phyloP scores from a whole-genome alignment of 2,329 filamentous ascomycete genomes.

The Trichoderma guizhouense region DNA sequence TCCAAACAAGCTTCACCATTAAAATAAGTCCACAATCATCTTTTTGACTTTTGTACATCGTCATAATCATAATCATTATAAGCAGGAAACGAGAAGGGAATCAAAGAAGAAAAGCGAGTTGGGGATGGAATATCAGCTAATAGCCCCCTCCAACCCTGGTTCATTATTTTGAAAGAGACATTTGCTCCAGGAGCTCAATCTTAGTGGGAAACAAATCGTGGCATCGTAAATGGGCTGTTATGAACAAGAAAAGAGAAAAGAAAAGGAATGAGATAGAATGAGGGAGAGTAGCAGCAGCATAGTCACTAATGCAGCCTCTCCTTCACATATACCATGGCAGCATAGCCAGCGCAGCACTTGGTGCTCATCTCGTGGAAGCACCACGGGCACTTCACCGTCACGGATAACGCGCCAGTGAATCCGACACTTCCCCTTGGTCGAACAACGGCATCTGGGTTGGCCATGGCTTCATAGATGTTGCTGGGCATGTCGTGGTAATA shows the following conservation, averaged over 20 bases:
- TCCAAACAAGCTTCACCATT: neutral
- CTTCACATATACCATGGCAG: slow-evolving; percentile 62
- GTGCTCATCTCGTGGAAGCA: slow-evolving; percentile 69
- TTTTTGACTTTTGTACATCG: slow-evolving; percentile 4
- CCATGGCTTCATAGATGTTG: slow-evolving; percentile 63
- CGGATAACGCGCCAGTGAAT: slow-evolving; percentile 55
- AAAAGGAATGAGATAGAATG: neutral
- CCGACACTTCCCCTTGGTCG: slow-evolving; percentile 47
- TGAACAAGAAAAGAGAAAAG: neutral
- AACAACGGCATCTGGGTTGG: slow-evolving; percentile 53
- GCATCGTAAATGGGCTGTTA: neutral
- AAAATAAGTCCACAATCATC: neutral
- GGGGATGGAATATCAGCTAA: neutral
- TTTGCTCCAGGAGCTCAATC: neutral
- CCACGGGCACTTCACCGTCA: slow-evolving; percentile 67
- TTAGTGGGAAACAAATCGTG: neutral
- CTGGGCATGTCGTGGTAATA: slow-evolving; percentile 65
- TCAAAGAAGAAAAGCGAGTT: neutral
- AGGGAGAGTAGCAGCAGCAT: neutral
- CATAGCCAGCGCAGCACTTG: slow-evolving; percentile 65
- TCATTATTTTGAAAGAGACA: neutral
- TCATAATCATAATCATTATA: slow-evolving; percentile 15
- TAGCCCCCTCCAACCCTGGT: neutral
- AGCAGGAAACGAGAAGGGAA: neutral
- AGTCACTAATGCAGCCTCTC: slow-evolving; percentile 53